phyloP scores from a whole-genome alignment of 495 filamentous ascomycete species.

The Lasiosphaeria hispida region DNA sequence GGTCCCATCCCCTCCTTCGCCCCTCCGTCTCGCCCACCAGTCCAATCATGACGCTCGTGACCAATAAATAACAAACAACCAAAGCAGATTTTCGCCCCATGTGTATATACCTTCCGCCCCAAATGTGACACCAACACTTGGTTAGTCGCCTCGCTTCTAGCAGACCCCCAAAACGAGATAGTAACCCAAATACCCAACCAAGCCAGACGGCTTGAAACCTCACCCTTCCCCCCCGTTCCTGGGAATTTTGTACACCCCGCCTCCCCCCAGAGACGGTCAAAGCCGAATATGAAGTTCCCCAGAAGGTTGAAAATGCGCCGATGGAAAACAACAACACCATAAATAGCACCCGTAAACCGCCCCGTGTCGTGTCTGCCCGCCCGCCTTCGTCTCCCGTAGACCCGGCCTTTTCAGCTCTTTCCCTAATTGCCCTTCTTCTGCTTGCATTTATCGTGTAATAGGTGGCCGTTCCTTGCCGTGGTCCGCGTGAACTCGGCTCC shows the following conservation, averaged over 20 bases:
- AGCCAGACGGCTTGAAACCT: neutral
- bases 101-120: neutral
- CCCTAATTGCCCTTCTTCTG: constrained; percentile 42
- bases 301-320: constrained; percentile 1
- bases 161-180: neutral
- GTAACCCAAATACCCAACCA: neutral
- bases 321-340: neutral
- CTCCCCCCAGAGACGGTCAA: neutral
- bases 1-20: neutral
- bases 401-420: neutral
- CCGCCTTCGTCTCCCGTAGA: neutral
- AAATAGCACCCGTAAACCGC: neutral
- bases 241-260: neutral
- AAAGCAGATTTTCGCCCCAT: constrained; percentile 1
- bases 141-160: neutral
- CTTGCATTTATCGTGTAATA: constrained; percentile 90
- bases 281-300: neutral
- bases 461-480: constrained; percentile 84
- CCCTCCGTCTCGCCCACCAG: neutral
- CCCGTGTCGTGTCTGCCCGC: neutral
- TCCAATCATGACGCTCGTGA: constrained; percentile 7
- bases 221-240: neutral
- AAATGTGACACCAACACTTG: neutral
- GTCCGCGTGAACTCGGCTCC: constrained; percentile 90
- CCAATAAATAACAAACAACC: neutral